Base-by-base conservation (phyloP, 768 basidiomycete genomes). In the Termitomyces sp. region DNA sequence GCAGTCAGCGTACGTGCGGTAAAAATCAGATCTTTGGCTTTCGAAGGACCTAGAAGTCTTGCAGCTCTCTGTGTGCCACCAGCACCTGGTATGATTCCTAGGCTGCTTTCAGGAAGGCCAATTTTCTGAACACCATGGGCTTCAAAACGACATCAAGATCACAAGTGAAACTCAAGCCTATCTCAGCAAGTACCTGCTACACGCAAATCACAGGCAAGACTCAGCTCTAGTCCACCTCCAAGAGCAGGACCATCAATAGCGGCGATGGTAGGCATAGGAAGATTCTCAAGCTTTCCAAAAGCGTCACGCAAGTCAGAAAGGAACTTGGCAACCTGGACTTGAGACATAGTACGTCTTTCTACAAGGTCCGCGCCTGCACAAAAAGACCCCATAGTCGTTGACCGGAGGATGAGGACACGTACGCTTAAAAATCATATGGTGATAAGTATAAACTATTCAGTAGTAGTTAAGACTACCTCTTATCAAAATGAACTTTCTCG, bases 201-300 rank as follows among this genome's bases (percentile, higher is more conserved):
- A 34, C 94, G 83, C 65, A 98, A 71, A 75, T 98, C 94, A 72
- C 93, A 96, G 2, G 92, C 88, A 53, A 98, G 78, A 57, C 87
- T 80, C 57, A 97, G 71, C 70, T 98, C 94, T 29, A 94, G 78
- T 2, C 94, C 94, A n/a, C 94, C 94, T 10, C 94, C 94, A 0
- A 98, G 78, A 9, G 94, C 94, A 20, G 91, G 92, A 0, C 94
- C 94, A 67, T 97, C 94, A 42, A 98, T 90, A 5, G 94, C 92
- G 36, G 90, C 90, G 56, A 97, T 90, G 16, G 92, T 95, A 4
- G 94, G 94, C 75, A 95, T 82, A 5, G 89, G 88, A 34, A 96
- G 74, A 41, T 78, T 76, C 72, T 94, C 93, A n/a, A 98, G 80
- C 64, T 82, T 82, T 29, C 80, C 78, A 41, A 98, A 71, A 9